Conservation (phyloP, 1,284 basidiomycete genomes). For the Prillingera fragicola region DNA sequence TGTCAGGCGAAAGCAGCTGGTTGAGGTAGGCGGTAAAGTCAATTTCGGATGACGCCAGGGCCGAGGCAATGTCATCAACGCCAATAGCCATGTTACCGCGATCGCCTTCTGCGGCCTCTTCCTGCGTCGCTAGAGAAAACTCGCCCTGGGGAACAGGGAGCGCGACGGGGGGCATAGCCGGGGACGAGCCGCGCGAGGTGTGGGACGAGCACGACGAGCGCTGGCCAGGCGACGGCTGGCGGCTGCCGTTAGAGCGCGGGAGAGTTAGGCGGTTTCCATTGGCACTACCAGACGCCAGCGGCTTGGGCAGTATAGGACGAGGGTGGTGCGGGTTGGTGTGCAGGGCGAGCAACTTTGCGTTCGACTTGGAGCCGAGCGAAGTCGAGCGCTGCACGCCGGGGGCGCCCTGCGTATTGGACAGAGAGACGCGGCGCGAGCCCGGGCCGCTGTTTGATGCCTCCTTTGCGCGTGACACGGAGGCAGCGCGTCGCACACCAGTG, state of each 20-base stretch:
- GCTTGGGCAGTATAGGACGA: constrained; percentile 33
- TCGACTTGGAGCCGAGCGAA: constrained; percentile 27
- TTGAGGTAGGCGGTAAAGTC: constrained; percentile 28
- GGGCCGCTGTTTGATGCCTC: constrained; percentile 10
- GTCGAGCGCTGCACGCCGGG: constrained; percentile 18
- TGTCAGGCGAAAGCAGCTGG: constrained; percentile 12
- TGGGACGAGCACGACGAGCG: constrained; percentile 12
- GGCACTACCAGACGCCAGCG: neutral
- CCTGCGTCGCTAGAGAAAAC: neutral
- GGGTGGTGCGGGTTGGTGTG: constrained; percentile 25
- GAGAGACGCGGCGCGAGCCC: constrained; percentile 24
- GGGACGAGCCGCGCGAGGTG: constrained; percentile 14
- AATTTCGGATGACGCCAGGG: constrained; percentile 16
- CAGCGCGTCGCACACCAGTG: constrained; percentile 7
- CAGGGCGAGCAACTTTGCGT: constrained; percentile 31
- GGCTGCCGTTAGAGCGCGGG: constrained; percentile 8
- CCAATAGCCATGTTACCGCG: constrained; percentile 10
- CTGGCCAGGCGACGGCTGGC: constrained; percentile 13
- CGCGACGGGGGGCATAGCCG: neutral
- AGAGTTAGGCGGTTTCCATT: constrained; percentile 3
- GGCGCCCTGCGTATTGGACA: constrained; percentile 11
- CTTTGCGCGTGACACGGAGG: constrained; percentile 19
- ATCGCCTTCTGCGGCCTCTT: constrained; percentile 2
- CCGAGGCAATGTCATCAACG: constrained; percentile 16
- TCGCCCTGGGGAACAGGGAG: constrained; percentile 4